A percentile compares a stretch with the other conserved stretches of the same genome.
phyloP scores from a whole-genome alignment of 768 basidiomycete genomes.

The Imleria badia region DNA sequence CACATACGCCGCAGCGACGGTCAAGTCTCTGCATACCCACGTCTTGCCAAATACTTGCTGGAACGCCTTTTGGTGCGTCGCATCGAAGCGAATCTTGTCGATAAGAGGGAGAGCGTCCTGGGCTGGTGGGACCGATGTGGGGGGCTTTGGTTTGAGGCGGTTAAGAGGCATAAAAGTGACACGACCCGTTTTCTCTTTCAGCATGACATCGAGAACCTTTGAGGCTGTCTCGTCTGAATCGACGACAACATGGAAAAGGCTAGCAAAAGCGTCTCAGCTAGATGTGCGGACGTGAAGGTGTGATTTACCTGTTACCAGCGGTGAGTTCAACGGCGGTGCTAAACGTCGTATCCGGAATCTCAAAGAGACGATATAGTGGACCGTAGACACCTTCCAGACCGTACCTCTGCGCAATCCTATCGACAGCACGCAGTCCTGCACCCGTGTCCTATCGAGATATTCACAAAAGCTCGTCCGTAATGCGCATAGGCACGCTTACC shows the following conservation, averaged over 20 bases:
- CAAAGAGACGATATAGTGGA: conserved; percentile 90
- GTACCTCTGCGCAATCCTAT: conserved; percentile 76
- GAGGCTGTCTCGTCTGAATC: conserved; percentile 95
- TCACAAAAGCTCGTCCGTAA: background rate
- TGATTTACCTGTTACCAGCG: conserved; percentile 82
- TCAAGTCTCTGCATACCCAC: conserved; percentile 90
- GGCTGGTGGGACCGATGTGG: conserved; percentile 56
- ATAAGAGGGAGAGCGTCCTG: conserved; percentile 81
- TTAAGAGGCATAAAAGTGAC: conserved; percentile 99
- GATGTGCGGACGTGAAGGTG: background rate
- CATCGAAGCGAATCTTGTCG: conserved; percentile 77
- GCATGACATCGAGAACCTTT: conserved; percentile 89
- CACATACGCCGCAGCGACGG: conserved; percentile 90
- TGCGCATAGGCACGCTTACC: conserved; percentile 38
- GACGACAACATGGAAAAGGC: conserved; percentile 96
- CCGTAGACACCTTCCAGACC: conserved; percentile 86
- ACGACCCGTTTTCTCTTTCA: conserved; percentile 89
- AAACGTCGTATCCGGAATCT: conserved; percentile 83
- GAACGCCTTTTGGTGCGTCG: conserved; percentile 75
- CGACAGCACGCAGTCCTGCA: conserved; percentile 81
- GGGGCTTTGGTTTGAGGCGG: conserved; percentile 78
- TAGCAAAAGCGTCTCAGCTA: conserved; percentile 7
- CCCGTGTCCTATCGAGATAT: conserved; percentile 75
- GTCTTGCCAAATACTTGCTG: conserved; percentile 98
- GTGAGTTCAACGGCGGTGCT: conserved; percentile 93